Evolutionary conservation across 177 flowering plant genomes (phyloP), one percentile per base, ranked within the genome.

Genomic region (Vitis hybrid): DNA sequence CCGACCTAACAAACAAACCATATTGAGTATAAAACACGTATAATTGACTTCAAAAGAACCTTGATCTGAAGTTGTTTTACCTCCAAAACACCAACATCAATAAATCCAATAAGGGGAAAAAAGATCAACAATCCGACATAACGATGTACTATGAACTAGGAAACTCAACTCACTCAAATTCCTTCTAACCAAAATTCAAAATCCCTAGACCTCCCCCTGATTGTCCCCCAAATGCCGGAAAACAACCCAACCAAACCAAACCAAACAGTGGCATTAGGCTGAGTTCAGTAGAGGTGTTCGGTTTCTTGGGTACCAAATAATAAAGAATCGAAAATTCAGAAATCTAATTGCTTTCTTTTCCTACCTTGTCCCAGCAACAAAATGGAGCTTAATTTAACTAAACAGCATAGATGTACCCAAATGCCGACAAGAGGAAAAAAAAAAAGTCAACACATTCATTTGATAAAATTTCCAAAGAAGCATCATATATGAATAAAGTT

Each of bases 1-100:
- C 73, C 82, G 64, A 71, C 68, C 95, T 90, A 69, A 31, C 51
- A 67, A 70, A 60, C 13, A 67, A 69, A 56, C 14, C 16, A 51
- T n/a, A 60, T 22, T 18, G 16, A 39, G 51, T 14, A 56, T 4
- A 11, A 49, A 14, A 53, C 31, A 50, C 45, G 31, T 29, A 12
- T 15, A 55, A 14, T 2, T 55, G 29, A 22, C 6, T 16, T 4
- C 13, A 50, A 65, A 6, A 21, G 2, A 65, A 57, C 45, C n/a
- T 18, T 1, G 21, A 45, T 69, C 5, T 69, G 10, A 45, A 52
- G 70, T 6, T 7, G 52, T 21, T 11, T 29, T 56, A 13, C n/a
- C 49, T 52, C 8, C 48, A 29, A 51, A 64, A 22, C 21, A 65
- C 10, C 14, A 49, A 18, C 55, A 49, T 48, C 66, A 49, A 64